phyloP scores from a whole-genome alignment of 176 grass and related monocot genomes.

The Carex parvula region DNA sequence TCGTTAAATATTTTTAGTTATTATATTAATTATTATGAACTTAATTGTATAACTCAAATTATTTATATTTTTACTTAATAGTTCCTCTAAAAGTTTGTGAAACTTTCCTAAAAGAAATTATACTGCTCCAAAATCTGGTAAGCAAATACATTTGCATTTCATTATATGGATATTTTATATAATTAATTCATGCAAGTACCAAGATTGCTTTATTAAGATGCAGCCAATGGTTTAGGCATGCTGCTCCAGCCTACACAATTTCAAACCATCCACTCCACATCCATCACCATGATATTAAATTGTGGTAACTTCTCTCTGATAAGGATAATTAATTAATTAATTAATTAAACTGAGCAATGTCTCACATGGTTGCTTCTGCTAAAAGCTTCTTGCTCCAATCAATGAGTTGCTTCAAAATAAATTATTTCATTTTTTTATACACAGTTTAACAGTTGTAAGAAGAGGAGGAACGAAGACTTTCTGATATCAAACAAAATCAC shows the following conservation, averaged over 20 bases:
- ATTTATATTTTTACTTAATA: too few relatives aligned
- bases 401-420: conserved; percentile 3
- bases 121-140: too few relatives aligned
- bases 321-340: not conserved
- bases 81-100: too few relatives aligned
- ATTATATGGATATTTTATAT: not conserved
- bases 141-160: too few relatives aligned
- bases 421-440: not conserved
- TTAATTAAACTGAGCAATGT: not conserved
- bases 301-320: not conserved
- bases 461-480: not conserved
- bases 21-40: too few relatives aligned
- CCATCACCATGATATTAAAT: not conserved
- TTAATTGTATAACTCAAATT: too few relatives aligned
- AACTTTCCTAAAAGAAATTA: too few relatives aligned
- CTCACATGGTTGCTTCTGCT: conserved; percentile 1
- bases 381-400: conserved; percentile 15
- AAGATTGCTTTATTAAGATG: not conserved
- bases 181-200: not conserved
- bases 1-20: too few relatives aligned
- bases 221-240: conserved; percentile 14
- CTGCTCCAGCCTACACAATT: not conserved
- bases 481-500: not conserved
- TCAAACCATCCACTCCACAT: conserved; percentile 8
- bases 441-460: not conserved